These are phyloP conservation scores for Sporothrix phasma DNA, from an alignment of 2,329 filamentous ascomycete genomes.

Conservation along the genomic window DNA sequence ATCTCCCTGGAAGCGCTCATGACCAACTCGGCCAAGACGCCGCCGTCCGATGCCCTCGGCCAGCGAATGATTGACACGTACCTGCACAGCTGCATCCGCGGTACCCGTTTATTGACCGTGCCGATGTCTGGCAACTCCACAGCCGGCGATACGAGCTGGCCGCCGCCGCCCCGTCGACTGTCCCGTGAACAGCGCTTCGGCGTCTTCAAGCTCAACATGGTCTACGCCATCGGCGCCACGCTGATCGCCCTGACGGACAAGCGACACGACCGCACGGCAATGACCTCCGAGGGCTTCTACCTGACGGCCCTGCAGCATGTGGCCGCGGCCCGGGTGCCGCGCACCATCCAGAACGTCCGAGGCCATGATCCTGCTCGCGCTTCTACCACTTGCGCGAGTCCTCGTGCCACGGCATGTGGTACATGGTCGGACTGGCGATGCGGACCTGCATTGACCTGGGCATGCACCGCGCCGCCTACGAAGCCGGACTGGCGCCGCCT, in stretches of 20 bases:
- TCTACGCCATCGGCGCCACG: slow-evolving; percentile 42
- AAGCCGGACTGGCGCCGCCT: background rate
- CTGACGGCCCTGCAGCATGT: slow-evolving; percentile 40
- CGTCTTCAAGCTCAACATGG: slow-evolving; percentile 42
- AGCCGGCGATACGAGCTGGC: slow-evolving; percentile 31
- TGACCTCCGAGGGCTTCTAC: slow-evolving; percentile 34
- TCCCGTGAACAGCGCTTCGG: slow-evolving; percentile 31
- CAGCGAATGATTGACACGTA: slow-evolving; percentile 18
- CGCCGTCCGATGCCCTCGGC: slow-evolving; percentile 9
- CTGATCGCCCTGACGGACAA: slow-evolving; percentile 11
- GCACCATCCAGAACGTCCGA: slow-evolving; percentile 42
- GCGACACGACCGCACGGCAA: too few relatives aligned
- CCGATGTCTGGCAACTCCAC: slow-evolving; percentile 35
- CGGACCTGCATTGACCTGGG: slow-evolving; percentile 43
- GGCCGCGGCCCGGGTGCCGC: slow-evolving; percentile 37
- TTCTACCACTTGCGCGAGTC: slow-evolving; percentile 41
- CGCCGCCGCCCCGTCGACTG: slow-evolving; percentile 24
- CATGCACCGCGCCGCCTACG: slow-evolving; percentile 27
- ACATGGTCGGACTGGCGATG: slow-evolving; percentile 45
- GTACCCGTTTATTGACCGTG: slow-evolving; percentile 40
- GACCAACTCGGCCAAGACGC: slow-evolving; percentile 9
- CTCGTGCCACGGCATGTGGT: slow-evolving; percentile 42
- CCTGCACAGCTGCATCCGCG: slow-evolving; percentile 28
- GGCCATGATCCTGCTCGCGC: slow-evolving; percentile 40
- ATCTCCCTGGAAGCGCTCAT: background rate